phyloP scores from a whole-genome alignment of 805 yeast genomes.

The Kodamaea laetipori region DNA sequence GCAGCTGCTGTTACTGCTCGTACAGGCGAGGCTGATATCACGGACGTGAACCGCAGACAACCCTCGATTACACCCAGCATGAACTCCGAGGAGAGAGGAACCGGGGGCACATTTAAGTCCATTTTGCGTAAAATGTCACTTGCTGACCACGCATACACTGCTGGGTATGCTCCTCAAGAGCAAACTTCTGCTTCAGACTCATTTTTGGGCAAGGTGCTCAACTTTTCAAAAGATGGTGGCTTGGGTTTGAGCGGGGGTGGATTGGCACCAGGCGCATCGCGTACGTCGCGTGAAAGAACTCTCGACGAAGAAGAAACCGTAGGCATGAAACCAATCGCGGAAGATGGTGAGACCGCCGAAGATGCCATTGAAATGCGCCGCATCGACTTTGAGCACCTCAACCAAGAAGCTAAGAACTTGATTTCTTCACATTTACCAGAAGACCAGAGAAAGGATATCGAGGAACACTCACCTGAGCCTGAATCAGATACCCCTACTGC shows the following conservation, averaged over 20 bases:
- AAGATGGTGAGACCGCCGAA: slow-evolving; percentile 20
- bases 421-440: slow-evolving; percentile 50
- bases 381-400: slow-evolving; percentile 44
- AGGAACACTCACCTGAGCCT: neutral
- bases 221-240: slow-evolving; percentile 25
- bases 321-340: slow-evolving; percentile 14
- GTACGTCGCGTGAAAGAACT: slow-evolving; percentile 17
- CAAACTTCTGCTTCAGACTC: slow-evolving; percentile 35
- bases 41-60: slow-evolving; percentile 3
- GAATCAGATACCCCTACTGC: slow-evolving; percentile 1
- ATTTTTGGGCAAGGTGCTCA: slow-evolving; percentile 40
- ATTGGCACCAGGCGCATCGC: slow-evolving; percentile 42
- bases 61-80: slow-evolving; percentile 3
- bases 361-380: slow-evolving; percentile 48
- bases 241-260: slow-evolving; percentile 43
- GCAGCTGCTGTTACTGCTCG: slow-evolving; percentile 1
- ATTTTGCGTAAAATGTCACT: slow-evolving; percentile 40
- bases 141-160: slow-evolving; percentile 32
- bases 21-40: slow-evolving; percentile 7
- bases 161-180: slow-evolving; percentile 19
- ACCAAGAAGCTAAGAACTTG: slow-evolving; percentile 56
- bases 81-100: slow-evolving; percentile 4
- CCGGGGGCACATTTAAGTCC: slow-evolving; percentile 21
- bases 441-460: slow-evolving; percentile 1
- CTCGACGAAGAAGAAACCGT: slow-evolving; percentile 27